A percentile compares a stretch with the other conserved stretches of the same genome.
Evolutionary conservation across 2,329 filamentous ascomycete species (phyloP).

Genomic region (Sclerotinia minor): DNA sequence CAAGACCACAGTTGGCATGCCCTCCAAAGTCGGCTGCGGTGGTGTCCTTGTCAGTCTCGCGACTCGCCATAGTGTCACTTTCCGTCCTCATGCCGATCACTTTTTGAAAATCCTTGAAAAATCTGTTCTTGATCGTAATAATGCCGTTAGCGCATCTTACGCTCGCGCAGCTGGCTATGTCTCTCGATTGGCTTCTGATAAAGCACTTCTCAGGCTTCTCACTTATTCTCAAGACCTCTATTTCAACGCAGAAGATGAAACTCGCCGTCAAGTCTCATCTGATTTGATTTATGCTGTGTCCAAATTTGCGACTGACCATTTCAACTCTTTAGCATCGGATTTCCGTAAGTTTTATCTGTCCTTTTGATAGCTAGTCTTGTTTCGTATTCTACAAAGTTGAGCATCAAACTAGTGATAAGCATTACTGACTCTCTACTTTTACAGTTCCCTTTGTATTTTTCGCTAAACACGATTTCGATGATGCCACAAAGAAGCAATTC

Average conservation of each 20-base stretch:
- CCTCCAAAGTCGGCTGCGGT: conserved; percentile 89
- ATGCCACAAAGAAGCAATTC: conserved; percentile 77
- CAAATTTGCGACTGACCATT: conserved; percentile 86
- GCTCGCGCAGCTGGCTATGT: conserved; percentile 85
- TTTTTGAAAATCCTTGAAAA: conserved; percentile 80
- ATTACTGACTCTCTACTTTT: not conserved
- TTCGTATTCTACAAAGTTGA: not conserved
- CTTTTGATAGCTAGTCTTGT: no score
- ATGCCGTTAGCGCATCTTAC: conserved; percentile 88
- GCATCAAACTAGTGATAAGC: not conserved
- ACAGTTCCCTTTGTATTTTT: conserved; percentile 84
- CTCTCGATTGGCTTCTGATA: conserved; percentile 58
- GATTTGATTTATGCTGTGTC: conserved; percentile 82
- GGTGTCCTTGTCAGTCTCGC: conserved; percentile 82
- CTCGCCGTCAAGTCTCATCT: conserved; percentile 70
- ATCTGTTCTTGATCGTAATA: conserved; percentile 85
- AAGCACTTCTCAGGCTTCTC: conserved; percentile 53
- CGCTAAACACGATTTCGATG: conserved; percentile 80
- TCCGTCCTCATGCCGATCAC: conserved; percentile 71
- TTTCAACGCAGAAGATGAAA: conserved; percentile 77
- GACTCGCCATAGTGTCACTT: conserved; percentile 73
- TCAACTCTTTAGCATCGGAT: conserved; percentile 71
- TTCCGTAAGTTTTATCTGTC: conserved; percentile 44
- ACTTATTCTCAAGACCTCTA: conserved; percentile 67
- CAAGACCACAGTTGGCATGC: conserved; percentile 84